Conservation (phyloP, 2,329 filamentous ascomycete genomes). For the Hypoxylon sp. region DNA sequence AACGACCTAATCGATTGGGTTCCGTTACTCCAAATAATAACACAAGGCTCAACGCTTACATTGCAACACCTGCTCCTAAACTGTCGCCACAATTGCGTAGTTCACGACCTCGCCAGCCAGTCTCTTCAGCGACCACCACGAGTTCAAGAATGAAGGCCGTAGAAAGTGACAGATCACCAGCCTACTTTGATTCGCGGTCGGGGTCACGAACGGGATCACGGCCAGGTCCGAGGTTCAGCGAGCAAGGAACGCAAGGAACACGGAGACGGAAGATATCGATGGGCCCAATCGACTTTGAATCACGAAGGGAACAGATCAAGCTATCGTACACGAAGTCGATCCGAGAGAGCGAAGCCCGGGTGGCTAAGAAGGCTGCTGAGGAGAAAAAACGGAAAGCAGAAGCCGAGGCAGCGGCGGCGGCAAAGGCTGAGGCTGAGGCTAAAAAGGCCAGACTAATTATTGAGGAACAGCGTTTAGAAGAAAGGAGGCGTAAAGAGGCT, state of each 20-base stretch:
- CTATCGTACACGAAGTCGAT: constrained; percentile 89
- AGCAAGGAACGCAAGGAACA: constrained; percentile 51
- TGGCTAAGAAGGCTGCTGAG: constrained; percentile 65
- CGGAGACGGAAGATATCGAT: constrained; percentile 69
- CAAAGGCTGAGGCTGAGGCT: constrained; percentile 52
- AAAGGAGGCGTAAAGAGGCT: constrained; percentile 35
- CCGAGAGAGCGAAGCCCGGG: constrained; percentile 75
- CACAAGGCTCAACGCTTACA: constrained; percentile 77
- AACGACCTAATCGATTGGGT: constrained; percentile 57
- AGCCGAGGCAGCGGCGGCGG: constrained; percentile 59
- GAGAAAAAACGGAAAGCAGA: constrained; percentile 65
- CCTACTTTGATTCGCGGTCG: constrained; percentile 49
- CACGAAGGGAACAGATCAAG: constrained; percentile 83
- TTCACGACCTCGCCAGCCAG: constrained; percentile 82
- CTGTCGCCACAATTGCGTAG: constrained; percentile 84
- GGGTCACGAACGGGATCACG: constrained; percentile 53
- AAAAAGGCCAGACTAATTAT: constrained; percentile 22
- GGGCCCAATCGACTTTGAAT: constrained; percentile 86
- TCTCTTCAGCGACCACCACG: constrained; percentile 79
- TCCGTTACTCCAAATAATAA: constrained; percentile 65
- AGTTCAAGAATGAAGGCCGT: constrained; percentile 75
- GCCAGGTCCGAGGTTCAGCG: constrained; percentile 54
- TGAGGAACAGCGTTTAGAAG: constrained; percentile 13
- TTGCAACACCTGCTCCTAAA: constrained; percentile 76
- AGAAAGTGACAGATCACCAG: constrained; percentile 66